Evolutionary conservation across 345 rosid species (phyloP).

Genomic region (Arabidopsis suecica): DNA sequence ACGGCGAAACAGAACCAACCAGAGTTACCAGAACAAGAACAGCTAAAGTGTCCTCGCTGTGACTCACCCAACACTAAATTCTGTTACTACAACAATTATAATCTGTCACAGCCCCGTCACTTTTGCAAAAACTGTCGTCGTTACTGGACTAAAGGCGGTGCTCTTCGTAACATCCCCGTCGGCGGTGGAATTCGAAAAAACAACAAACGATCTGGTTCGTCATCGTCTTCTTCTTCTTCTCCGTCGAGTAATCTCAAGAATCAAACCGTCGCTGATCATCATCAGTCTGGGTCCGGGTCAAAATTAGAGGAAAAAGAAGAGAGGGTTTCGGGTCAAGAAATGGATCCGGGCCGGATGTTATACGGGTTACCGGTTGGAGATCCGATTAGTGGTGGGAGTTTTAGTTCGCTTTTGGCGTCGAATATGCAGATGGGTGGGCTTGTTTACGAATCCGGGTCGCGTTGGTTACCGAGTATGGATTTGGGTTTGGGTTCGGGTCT

Average conservation of each 20-base stretch:
- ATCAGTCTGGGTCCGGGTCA: slow-evolving; percentile 27
- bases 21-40: slow-evolving; percentile 79
- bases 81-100: slow-evolving; percentile 97
- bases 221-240: slow-evolving; percentile 7
- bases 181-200: slow-evolving; percentile 86
- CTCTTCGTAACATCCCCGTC: slow-evolving; percentile 89
- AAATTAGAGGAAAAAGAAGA: background rate
- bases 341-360: slow-evolving; percentile 53
- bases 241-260: slow-evolving; percentile 44
- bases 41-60: slow-evolving; percentile 78
- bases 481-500: slow-evolving; percentile 43
- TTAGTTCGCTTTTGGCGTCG: slow-evolving; percentile 62
- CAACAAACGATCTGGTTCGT: slow-evolving; percentile 51
- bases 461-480: slow-evolving; percentile 46
- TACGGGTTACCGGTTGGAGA: slow-evolving; percentile 53
- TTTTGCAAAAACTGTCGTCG: slow-evolving; percentile 90
- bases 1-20: slow-evolving; percentile 39
- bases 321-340: slow-evolving; percentile 32
- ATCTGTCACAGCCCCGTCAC: slow-evolving; percentile 85
- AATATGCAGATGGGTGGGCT: slow-evolving; percentile 52
- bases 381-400: slow-evolving; percentile 54
- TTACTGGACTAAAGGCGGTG: slow-evolving; percentile 96
- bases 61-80: slow-evolving; percentile 84
- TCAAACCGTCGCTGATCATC: slow-evolving; percentile 34
- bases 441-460: slow-evolving; percentile 51